Evolutionary conservation across 345 rosid species (phyloP), one percentile per base, ranked within the genome.

Genomic region (Corymbia maculata): DNA sequence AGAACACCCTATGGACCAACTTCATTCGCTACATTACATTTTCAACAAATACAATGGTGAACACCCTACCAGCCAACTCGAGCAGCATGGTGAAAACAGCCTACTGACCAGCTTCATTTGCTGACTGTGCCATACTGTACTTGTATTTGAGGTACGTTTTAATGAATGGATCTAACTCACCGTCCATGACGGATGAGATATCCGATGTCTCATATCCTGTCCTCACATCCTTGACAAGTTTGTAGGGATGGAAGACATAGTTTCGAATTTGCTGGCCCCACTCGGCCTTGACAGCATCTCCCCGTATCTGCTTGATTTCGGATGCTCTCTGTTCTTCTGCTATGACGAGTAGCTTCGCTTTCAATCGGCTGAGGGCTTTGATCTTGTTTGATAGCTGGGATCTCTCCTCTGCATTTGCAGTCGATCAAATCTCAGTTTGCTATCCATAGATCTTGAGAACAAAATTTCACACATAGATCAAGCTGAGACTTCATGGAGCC

Each of bases 201-300:
- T 96, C 99, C 3, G 98, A 94, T 82, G 99, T 96, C 90, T 96
- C 99, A 1, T 89, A 85, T 47, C 96, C 92, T 14, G 98, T 96
- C 66, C 99, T 90, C 7, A 97, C 95, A 88, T 98, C 99, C 89
- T 98, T 96, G 70, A 98, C 98, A 14, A 98, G 96, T 91, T 98
- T 98, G 93, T 98, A 96, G 2, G 99, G 99, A 92, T 98, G 99
- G 92, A 98, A 96, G 36, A 98, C 99, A 26, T 96, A 96, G 92
- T 98, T 96, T 88, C 98, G 88, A 79, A 96, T 96, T 88, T 96
- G 99, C 90, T 96, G 99, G 52, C 99, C 99, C 99, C 99, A 98
- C 86, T 96, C 99, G 13, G 99, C 99, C 92, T 96, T 96, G 93
- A 96, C 99, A 15, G 90, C 94, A 91, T 98, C 99, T 86, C 99